Conservation (phyloP, 768 basidiomycete species). For the Lactarius sp. region DNA sequence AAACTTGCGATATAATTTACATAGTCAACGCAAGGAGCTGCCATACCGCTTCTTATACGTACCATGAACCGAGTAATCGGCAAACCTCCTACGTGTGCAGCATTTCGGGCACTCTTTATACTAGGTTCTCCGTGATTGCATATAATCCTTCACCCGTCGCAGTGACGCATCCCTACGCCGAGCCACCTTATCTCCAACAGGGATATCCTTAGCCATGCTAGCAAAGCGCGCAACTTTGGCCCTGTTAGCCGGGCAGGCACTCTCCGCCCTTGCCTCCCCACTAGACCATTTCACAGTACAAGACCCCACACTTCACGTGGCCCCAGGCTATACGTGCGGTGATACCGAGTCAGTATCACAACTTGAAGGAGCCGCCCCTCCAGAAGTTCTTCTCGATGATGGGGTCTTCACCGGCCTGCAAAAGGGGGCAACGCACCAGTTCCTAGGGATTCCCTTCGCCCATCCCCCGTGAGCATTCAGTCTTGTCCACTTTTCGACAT, state of each 20-base stretch:
- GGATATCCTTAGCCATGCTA: not conserved
- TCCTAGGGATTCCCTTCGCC: constrained; percentile 42
- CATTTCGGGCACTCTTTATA: not conserved
- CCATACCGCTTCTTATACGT: not conserved
- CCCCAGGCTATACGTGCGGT: not conserved
- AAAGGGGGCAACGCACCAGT: constrained; percentile 30
- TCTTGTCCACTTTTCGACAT: too few species aligned
- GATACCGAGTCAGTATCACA: not conserved
- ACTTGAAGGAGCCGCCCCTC: not conserved
- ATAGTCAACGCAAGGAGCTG: not conserved
- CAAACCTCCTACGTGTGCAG: not conserved
- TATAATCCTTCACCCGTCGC: constrained; percentile 6
- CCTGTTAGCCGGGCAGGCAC: not conserved
- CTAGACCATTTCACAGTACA: not conserved
- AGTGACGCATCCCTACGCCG: not conserved
- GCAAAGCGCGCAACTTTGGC: constrained; percentile 2
- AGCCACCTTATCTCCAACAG: not conserved
- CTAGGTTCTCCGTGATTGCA: not conserved
- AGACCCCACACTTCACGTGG: not conserved
- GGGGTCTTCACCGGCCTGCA: constrained; percentile 31
- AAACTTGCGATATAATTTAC: not conserved
- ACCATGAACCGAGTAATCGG: constrained; percentile 2
- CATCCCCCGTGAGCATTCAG: constrained; percentile 34
- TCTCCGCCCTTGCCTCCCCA: constrained; percentile 14
- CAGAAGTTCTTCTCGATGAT: constrained; percentile 30